phyloP scores from a whole-genome alignment of 2,329 filamentous ascomycete genomes.

The Venturia oleaginea region DNA sequence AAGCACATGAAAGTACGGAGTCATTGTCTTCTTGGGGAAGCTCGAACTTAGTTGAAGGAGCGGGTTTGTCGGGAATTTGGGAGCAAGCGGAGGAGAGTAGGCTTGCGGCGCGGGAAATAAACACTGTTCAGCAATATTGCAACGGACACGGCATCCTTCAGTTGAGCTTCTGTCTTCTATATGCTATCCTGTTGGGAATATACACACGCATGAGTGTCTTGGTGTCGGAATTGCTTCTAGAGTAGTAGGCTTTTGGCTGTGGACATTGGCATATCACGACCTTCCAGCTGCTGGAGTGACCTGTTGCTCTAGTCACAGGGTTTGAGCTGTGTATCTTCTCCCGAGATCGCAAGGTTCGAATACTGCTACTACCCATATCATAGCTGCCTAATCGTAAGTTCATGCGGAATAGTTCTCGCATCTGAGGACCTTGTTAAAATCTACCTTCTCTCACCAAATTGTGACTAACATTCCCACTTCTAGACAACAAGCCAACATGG shows the following conservation, averaged over 20 bases:
- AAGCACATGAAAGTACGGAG: not conserved
- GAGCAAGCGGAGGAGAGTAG: not conserved
- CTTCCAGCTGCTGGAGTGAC: not conserved
- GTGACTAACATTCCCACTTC: not conserved
- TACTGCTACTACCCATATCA: not conserved
- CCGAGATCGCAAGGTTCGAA: not conserved
- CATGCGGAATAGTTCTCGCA: not conserved
- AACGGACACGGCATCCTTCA: not conserved
- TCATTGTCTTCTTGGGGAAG: not conserved
- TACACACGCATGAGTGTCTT: not conserved
- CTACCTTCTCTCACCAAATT: not conserved
- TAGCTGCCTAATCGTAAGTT: constrained; percentile 5
- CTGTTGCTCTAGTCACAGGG: not conserved
- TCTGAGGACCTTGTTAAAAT: not conserved
- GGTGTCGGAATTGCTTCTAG: not conserved
- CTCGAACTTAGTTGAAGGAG: not conserved
- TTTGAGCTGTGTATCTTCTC: not conserved
- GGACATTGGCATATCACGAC: not conserved
- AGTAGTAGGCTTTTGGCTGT: not conserved
- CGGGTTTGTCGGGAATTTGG: not conserved
- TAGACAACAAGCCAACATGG: not conserved
- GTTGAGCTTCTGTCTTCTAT: not conserved
- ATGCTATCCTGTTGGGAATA: not conserved
- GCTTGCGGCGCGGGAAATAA: not conserved
- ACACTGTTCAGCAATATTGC: not conserved